These are phyloP conservation scores for Hansenula sp. DNA, from an alignment of 1,139 yeast species.

Conservation along the genomic window DNA sequence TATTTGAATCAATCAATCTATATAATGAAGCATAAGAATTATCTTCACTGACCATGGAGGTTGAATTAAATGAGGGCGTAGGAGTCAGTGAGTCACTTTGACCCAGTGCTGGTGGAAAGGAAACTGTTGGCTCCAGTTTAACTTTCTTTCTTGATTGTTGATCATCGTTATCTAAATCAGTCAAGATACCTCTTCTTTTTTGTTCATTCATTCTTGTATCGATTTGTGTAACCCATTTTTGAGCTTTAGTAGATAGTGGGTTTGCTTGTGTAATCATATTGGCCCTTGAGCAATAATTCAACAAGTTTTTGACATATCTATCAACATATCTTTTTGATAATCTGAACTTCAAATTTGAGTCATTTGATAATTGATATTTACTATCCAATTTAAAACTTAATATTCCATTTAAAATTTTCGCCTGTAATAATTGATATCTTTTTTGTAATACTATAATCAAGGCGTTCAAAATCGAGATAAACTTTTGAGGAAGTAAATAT, in stretches of 20 bases:
- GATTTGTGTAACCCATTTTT: conserved; percentile 17
- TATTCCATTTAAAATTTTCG: conserved; percentile 38
- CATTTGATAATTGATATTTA: conserved; percentile 34
- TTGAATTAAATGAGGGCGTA: neutral
- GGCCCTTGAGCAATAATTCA: conserved; percentile 37
- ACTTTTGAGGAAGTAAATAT: conserved; percentile 49
- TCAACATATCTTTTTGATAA: conserved; percentile 44
- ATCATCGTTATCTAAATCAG: conserved; percentile 15
- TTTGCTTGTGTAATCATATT: conserved; percentile 22
- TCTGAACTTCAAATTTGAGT: conserved; percentile 33
- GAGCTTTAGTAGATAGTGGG: conserved; percentile 14
- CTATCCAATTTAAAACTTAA: conserved; percentile 35
- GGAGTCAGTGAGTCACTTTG: conserved; percentile 1
- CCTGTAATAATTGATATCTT: conserved; percentile 48
- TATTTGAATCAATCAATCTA: conserved; percentile 57
- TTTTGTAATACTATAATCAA: conserved; percentile 49
- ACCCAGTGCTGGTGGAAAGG: conserved; percentile 13
- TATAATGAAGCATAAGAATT: conserved; percentile 42
- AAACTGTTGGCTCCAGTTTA: conserved; percentile 15
- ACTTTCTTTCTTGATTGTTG: conserved; percentile 16
- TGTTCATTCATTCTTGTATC: conserved; percentile 22
- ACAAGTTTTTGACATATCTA: conserved; percentile 41
- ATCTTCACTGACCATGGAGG: conserved; percentile 28
- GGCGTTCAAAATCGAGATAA: conserved; percentile 52
- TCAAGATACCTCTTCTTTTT: conserved; percentile 21